Conservation (phyloP, 805 yeast genomes). For the Ogataea glucozyma region DNA sequence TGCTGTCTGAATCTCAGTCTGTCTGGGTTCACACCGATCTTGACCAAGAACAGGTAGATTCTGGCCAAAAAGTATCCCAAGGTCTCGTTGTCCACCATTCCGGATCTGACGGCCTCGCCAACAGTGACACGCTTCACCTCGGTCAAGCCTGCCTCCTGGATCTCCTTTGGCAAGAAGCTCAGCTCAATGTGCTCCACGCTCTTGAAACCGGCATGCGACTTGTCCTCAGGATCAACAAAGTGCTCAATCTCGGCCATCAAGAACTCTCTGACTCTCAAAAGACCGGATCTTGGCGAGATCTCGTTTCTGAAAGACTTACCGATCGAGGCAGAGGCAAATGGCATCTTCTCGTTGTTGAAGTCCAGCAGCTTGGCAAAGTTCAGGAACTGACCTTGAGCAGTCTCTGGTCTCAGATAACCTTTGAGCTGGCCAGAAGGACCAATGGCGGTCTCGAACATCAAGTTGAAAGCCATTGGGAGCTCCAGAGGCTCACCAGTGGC, state of each 20-base stretch:
- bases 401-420: conserved; percentile 97
- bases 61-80: conserved; percentile 96
- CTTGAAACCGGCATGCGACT: conserved; percentile 76
- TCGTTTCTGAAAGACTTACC: conserved; percentile 99
- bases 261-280: conserved; percentile 96
- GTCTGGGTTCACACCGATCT: conserved; percentile 85
- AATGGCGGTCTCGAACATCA: conserved; percentile 98
- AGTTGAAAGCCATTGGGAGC: conserved; percentile 91
- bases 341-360: conserved; percentile 94
- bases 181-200: conserved; percentile 74
- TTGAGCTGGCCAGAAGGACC: conserved; percentile 97
- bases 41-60: conserved; percentile 78
- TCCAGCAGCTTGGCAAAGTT: conserved; percentile 93
- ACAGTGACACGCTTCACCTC: conserved; percentile 62
- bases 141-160: conserved; percentile 85
- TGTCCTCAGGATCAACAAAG: conserved; percentile 90
- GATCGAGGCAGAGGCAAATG: conserved; percentile 98
- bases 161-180: conserved; percentile 79
- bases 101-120: conserved; percentile 87
- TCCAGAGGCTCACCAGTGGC: conserved; percentile 83
- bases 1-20: conserved; percentile 97
- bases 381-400: conserved; percentile 99
- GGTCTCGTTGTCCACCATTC: conserved; percentile 95
- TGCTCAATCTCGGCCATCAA: conserved; percentile 99
- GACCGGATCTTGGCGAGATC: conserved; percentile 97